Conservation (phyloP, 1,139 yeast genomes). For the Yamadazyma jaroonii region DNA sequence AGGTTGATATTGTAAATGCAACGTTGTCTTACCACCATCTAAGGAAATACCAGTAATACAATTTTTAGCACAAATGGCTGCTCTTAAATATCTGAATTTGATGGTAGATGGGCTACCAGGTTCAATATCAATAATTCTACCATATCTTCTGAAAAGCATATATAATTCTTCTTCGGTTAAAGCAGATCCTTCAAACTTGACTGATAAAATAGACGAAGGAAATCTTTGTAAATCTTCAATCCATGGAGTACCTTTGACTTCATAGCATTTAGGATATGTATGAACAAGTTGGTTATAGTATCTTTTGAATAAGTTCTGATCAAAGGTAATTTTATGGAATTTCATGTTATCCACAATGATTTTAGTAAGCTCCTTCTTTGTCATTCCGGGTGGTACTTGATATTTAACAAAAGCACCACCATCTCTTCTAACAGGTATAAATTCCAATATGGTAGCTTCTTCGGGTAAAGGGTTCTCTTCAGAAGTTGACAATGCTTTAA, state of each 20-base stretch:
- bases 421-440: conserved; percentile 74
- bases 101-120: conserved; percentile 47
- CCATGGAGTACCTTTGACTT: conserved; percentile 94
- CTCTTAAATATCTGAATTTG: conserved; percentile 52
- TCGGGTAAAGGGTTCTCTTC: conserved; percentile 28
- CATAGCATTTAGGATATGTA: conserved; percentile 41
- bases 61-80: conserved; percentile 86
- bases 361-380: conserved; percentile 49
- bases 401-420: conserved; percentile 93
- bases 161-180: conserved; percentile 84
- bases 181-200: conserved; percentile 70
- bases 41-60: conserved; percentile 78
- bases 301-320: conserved; percentile 26
- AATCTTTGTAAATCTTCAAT: conserved; percentile 84
- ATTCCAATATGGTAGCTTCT: conserved; percentile 28
- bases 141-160: conserved; percentile 81
- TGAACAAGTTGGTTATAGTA: conserved; percentile 17
- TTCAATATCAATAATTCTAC: conserved; percentile 70
- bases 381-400: conserved; percentile 50
- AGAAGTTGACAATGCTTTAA: conserved; percentile 21
- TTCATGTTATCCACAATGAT: conserved; percentile 50
- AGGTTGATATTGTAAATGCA: conserved; percentile 75
- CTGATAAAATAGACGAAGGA: conserved; percentile 62
- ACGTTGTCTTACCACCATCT: conserved; percentile 49
- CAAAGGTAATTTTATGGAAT: conserved; percentile 23